These are phyloP conservation scores for Stachybotrys chartarum DNA, from an alignment of 2,329 filamentous ascomycete genomes.

Conservation along the genomic window DNA sequence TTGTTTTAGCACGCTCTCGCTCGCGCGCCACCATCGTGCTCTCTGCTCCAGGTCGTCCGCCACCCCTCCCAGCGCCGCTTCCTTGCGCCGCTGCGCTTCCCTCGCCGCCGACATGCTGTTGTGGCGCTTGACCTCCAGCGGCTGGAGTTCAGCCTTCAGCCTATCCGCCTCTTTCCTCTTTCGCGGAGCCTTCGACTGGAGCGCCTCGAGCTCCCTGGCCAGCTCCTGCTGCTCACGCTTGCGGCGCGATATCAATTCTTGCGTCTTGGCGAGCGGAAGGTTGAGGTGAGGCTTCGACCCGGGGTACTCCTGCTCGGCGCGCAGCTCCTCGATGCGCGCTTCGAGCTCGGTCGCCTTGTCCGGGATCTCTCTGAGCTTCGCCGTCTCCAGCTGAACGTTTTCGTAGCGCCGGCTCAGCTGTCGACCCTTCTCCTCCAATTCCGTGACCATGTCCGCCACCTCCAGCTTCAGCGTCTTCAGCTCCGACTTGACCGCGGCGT, in stretches of 20 bases:
- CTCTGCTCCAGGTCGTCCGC: constrained; percentile 70
- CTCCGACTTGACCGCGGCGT: constrained; percentile 63
- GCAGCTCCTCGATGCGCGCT: constrained; percentile 37
- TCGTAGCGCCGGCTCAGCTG: constrained; percentile 51
- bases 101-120: constrained; percentile 60
- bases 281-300: constrained; percentile 37
- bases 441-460: constrained; percentile 64
- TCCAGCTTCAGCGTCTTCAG: constrained; percentile 76
- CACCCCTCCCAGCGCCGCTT: constrained; percentile 56
- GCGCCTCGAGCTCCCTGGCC: constrained; percentile 55
- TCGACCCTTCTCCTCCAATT: constrained; percentile 59
- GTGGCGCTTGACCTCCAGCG: constrained; percentile 59
- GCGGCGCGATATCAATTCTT: constrained; percentile 42
- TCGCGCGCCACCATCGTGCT: constrained; percentile 67
- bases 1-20: constrained; percentile 55
- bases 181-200: constrained; percentile 54
- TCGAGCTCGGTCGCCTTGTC: constrained; percentile 41
- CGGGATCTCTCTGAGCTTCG: constrained; percentile 44
- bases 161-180: constrained; percentile 62
- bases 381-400: constrained; percentile 38
- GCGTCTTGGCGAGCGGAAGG: constrained; percentile 51
- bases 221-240: constrained; percentile 47
- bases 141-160: constrained; percentile 59
- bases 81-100: constrained; percentile 63
- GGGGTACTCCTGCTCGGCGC: constrained; percentile 25